Percentiles rank a stretch among this genome's conserved stretches.
Conservation (phyloP, 169 alveolate species). For the Plasmodium cynomolgi region DNA sequence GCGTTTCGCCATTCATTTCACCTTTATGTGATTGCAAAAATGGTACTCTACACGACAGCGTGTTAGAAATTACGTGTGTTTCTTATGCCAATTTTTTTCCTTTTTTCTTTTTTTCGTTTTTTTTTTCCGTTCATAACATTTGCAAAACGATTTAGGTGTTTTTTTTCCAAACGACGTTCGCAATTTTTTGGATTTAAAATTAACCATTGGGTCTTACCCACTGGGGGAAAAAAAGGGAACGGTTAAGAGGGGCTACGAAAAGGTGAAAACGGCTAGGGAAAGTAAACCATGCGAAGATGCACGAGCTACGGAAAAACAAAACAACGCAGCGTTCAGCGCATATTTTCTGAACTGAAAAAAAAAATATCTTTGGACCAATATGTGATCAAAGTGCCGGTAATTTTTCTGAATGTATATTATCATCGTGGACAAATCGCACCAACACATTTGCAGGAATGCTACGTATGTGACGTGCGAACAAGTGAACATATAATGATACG, state of each 20-base stretch:
- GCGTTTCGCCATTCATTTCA: background rate
- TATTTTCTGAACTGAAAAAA: background rate
- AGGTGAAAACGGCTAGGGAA: background rate
- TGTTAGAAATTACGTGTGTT: background rate
- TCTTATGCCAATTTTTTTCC: background rate
- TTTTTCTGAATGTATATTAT: background rate
- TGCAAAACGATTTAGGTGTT: background rate
- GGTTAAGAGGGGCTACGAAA: background rate
- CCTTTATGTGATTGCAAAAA: background rate
- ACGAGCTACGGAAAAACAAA: background rate
- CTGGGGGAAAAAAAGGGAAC: background rate
- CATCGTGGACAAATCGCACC: background rate
- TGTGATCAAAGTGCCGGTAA: background rate
- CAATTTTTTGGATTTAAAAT: slow-evolving; percentile 13
- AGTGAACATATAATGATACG: background rate
- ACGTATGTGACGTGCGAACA: background rate
- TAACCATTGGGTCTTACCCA: background rate
- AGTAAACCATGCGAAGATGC: background rate
- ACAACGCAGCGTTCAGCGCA: background rate
- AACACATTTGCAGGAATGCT: background rate
- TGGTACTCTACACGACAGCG: background rate
- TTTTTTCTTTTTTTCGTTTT: background rate
- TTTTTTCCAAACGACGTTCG: slow-evolving; percentile 4
- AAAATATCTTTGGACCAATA: background rate
- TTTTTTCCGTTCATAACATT: background rate